phyloP scores from a whole-genome alignment of 257 asterid genomes.

The Primulina huaijiensis region DNA sequence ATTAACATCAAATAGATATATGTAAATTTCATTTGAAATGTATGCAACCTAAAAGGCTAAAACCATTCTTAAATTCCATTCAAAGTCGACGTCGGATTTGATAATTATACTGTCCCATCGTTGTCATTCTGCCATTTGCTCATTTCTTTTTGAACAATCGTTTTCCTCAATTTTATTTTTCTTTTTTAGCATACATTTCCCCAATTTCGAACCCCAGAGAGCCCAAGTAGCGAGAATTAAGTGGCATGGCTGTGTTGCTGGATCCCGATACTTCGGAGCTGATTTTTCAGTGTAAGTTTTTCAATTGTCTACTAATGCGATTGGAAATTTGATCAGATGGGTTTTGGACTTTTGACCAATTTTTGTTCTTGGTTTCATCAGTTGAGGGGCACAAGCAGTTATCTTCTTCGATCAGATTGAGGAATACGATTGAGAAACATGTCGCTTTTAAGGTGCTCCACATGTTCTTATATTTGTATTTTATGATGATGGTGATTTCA shows the following conservation, averaged over 20 bases:
- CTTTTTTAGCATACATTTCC: neutral
- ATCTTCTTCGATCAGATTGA: neutral
- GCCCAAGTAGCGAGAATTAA: neutral
- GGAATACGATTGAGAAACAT: neutral
- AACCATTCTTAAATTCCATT: too few species aligned
- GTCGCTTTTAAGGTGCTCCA: neutral
- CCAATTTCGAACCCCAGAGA: neutral
- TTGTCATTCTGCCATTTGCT: too few species aligned
- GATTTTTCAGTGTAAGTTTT: neutral
- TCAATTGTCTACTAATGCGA: neutral
- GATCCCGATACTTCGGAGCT: neutral
- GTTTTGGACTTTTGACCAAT: neutral
- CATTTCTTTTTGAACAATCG: too few species aligned
- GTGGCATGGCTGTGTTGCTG: neutral
- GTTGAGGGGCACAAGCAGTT: neutral
- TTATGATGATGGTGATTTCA: too few species aligned
- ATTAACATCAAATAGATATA: too few species aligned
- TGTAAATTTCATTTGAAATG: too few species aligned
- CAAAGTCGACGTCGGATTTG: too few species aligned
- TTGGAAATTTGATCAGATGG: neutral
- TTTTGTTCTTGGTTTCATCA: too few species aligned
- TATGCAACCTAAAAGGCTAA: too few species aligned
- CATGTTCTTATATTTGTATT: neutral
- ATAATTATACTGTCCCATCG: too few species aligned
- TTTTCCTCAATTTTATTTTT: too few species aligned